These are phyloP conservation scores for Thecaphora thlaspeos DNA, from an alignment of 1,284 basidiomycete species.

Conservation along the genomic window DNA sequence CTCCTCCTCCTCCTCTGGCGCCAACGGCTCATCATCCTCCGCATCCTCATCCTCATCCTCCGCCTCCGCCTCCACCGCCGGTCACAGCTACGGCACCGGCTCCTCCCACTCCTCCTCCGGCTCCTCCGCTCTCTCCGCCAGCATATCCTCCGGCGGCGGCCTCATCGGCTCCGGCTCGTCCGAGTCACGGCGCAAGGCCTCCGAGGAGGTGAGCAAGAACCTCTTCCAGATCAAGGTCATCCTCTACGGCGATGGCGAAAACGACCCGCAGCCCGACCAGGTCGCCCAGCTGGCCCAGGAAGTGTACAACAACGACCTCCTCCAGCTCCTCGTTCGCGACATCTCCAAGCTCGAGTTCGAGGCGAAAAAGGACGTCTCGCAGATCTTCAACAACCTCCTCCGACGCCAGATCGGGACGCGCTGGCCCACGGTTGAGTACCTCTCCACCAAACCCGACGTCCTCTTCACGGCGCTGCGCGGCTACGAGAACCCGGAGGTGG, in stretches of 20 bases:
- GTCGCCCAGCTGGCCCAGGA: conserved; percentile 82
- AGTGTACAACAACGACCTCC: conserved; percentile 84
- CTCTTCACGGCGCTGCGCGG: conserved; percentile 76
- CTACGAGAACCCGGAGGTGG: conserved; percentile 90
- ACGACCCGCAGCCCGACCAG: conserved; percentile 70
- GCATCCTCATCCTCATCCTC: background rate
- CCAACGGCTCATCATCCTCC: conserved; percentile 1
- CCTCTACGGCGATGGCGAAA: conserved; percentile 74
- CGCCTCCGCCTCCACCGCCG: conserved; percentile 18
- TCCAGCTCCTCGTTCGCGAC: conserved; percentile 76
- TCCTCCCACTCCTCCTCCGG: conserved; percentile 13
- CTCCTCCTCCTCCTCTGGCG: background rate
- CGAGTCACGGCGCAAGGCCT: conserved; percentile 64
- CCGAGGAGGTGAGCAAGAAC: conserved; percentile 83
- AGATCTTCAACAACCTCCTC: conserved; percentile 94
- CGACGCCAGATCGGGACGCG: conserved; percentile 89
- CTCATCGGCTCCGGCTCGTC: conserved; percentile 1
- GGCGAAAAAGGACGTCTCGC: conserved; percentile 84
- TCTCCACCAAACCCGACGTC: conserved; percentile 79
- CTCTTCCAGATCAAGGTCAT: conserved; percentile 83
- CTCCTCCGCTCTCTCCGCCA: conserved; percentile 6
- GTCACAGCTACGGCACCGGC: conserved; percentile 6
- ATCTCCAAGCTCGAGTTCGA: conserved; percentile 92
- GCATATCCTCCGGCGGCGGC: conserved; percentile 8
- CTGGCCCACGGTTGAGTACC: conserved; percentile 91